Percentiles rank a stretch among this genome's conserved stretches.
Conservation (phyloP, 2,329 filamentous ascomycete genomes). For the Rhynchosporium secalis region DNA sequence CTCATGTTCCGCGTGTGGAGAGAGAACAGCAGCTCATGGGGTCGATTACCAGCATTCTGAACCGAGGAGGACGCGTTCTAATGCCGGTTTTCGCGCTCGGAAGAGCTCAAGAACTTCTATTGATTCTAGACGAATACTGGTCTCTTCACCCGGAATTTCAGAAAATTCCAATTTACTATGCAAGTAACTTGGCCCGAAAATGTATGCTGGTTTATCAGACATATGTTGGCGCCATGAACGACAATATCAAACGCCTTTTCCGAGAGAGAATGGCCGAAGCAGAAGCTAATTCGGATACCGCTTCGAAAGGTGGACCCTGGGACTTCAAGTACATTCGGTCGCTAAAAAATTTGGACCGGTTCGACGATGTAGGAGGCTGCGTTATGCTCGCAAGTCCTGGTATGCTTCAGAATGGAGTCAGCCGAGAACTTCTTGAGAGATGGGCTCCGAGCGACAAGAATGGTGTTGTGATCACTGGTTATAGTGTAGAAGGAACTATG, state of each 20-base stretch:
- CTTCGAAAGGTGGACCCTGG: slow-evolving; percentile 84
- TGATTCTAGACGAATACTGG: slow-evolving; percentile 98
- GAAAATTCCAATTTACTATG: slow-evolving; percentile 94
- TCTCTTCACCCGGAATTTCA: slow-evolving; percentile 83
- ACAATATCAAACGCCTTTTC: slow-evolving; percentile 97
- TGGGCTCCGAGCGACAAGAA: slow-evolving; percentile 98
- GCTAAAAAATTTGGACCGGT: slow-evolving; percentile 88
- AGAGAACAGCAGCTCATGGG: slow-evolving; percentile 95
- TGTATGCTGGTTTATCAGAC: slow-evolving; percentile 99
- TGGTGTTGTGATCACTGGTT: slow-evolving; percentile 97
- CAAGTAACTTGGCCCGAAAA: slow-evolving; percentile 88
- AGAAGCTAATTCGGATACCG: slow-evolving; percentile 73
- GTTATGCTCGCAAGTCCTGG: slow-evolving; percentile 97
- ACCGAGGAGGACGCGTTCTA: slow-evolving; percentile 86
- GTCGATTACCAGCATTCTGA: slow-evolving; percentile 85
- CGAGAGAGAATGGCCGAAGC: slow-evolving; percentile 88
- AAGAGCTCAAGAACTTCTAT: slow-evolving; percentile 85
- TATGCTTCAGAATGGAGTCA: slow-evolving; percentile 97
- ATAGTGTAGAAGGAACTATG: slow-evolving; percentile 98
- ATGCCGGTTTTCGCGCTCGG: slow-evolving; percentile 96
- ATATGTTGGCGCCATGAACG: slow-evolving; percentile 98
- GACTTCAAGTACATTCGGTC: slow-evolving; percentile 94
- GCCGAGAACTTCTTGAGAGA: slow-evolving; percentile 84
- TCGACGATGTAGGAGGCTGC: slow-evolving; percentile 92
- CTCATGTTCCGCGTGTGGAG: slow-evolving; percentile 86